Conservation (phyloP, 2,329 filamentous ascomycete species). For the Venturia nashicola region DNA sequence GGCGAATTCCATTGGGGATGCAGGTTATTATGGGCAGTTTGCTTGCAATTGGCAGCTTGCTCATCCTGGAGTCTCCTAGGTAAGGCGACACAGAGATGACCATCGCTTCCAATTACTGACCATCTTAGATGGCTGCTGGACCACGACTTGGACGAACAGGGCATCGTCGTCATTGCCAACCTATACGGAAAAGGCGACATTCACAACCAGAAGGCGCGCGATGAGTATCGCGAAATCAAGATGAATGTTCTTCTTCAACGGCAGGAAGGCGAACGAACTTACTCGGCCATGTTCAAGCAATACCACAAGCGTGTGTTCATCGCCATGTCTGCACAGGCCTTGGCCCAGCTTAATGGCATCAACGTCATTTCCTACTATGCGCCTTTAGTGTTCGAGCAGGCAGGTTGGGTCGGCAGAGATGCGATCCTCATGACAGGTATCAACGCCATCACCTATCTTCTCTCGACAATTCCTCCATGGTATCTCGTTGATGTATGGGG, state of each 20-base stretch:
- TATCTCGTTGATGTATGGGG: constrained; percentile 92
- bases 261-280: constrained; percentile 88
- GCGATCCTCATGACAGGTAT: constrained; percentile 96
- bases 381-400: constrained; percentile 89
- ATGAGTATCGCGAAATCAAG: constrained; percentile 98
- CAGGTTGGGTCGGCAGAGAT: constrained; percentile 83
- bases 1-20: constrained; percentile 81
- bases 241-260: constrained; percentile 90
- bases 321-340: constrained; percentile 93
- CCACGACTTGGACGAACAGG: constrained; percentile 96
- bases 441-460: constrained; percentile 81
- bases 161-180: constrained; percentile 96
- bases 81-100: constrained; percentile 26
- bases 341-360: constrained; percentile 96
- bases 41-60: constrained; percentile 70
- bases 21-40: constrained; percentile 90
- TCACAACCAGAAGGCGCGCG: constrained; percentile 79
- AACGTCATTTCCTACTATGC: constrained; percentile 99
- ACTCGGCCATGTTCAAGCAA: constrained; percentile 85
- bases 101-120: constrained; percentile 13
- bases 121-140: constrained; percentile 79
- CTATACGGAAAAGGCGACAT: constrained; percentile 93
- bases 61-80: constrained; percentile 96
- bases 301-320: constrained; percentile 92
- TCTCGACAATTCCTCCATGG: constrained; percentile 92